Conservation (phyloP, 495 filamentous ascomycete genomes). For the Aspergillus steynii region DNA sequence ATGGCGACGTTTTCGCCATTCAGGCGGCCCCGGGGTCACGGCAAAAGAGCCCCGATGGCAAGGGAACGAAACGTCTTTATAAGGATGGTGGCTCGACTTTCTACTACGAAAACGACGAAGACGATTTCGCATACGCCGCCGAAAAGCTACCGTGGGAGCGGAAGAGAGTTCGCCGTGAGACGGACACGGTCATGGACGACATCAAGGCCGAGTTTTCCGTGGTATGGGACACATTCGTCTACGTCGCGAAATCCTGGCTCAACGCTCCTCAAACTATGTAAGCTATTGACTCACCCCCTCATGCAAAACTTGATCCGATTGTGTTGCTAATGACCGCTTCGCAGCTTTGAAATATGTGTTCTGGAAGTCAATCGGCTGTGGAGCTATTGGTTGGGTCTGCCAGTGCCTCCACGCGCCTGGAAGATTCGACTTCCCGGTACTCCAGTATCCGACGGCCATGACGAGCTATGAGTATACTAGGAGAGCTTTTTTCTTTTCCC, state of each 20-base stretch:
- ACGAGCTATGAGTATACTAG: slow-evolving; percentile 54
- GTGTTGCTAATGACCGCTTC: not conserved
- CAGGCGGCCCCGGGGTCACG: slow-evolving; percentile 24
- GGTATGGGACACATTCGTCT: slow-evolving; percentile 60
- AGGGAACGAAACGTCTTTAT: slow-evolving; percentile 24
- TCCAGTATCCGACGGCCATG: slow-evolving; percentile 29
- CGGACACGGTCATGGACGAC: slow-evolving; percentile 53
- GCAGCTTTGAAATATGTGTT: slow-evolving; percentile 60
- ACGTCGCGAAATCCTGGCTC: slow-evolving; percentile 71
- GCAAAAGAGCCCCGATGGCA: slow-evolving; percentile 19
- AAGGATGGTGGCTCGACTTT: slow-evolving; percentile 41
- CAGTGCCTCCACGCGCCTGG: slow-evolving; percentile 70
- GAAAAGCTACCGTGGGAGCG: slow-evolving; percentile 42
- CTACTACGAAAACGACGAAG: slow-evolving; percentile 45
- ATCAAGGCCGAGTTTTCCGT: slow-evolving; percentile 62
- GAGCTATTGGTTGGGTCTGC: slow-evolving; percentile 77
- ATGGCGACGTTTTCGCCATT: slow-evolving; percentile 37
- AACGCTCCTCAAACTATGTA: slow-evolving; percentile 68
- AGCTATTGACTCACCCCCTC: slow-evolving; percentile 40
- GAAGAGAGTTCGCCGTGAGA: slow-evolving; percentile 19
- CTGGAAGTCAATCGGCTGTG: slow-evolving; percentile 64
- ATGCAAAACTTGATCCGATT: no score
- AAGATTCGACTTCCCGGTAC: slow-evolving; percentile 46
- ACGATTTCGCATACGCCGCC: slow-evolving; percentile 38
- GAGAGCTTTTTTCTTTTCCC: slow-evolving; percentile 12